These are phyloP conservation scores for Phlegmacium glaucopus DNA, from an alignment of 768 basidiomycete genomes.

Conservation along the genomic window DNA sequence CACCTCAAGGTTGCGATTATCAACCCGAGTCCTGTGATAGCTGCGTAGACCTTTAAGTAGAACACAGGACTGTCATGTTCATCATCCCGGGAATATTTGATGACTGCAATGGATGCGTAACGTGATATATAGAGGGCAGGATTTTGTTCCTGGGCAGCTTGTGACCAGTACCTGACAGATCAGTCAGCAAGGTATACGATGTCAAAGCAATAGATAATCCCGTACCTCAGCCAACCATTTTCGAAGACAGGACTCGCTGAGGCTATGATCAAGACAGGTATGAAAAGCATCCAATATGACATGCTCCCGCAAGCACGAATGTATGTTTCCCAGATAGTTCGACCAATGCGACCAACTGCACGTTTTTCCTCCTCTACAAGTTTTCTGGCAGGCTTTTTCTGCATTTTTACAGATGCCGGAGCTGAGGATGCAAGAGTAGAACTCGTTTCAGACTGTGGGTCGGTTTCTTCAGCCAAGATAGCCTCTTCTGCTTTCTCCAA, in stretches of 20 bases:
- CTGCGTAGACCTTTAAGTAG: constrained; percentile 73
- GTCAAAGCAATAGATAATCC: constrained; percentile 4
- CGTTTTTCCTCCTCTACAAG: constrained; percentile 82
- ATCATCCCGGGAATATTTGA: constrained; percentile 23
- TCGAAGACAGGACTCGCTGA: constrained; percentile 66
- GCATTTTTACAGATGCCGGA: constrained; percentile 23
- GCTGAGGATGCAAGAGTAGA: constrained; percentile 39
- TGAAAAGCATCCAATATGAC: constrained; percentile 60
- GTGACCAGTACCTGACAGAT: constrained; percentile 52
- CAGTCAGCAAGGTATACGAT: background rate
- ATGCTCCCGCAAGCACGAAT: constrained; percentile 38
- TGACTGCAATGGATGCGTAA: too few relatives aligned
- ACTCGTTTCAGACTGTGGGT: constrained; percentile 27
- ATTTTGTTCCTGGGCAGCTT: constrained; percentile 21
- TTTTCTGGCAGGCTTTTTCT: constrained; percentile 59
- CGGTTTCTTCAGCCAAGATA: constrained; percentile 42
- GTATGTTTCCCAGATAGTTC: constrained; percentile 57
- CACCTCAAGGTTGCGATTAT: constrained; percentile 57
- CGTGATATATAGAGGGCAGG: too few relatives aligned
- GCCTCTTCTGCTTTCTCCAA: constrained; percentile 40
- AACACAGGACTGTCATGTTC: constrained; percentile 45
- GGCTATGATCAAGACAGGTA: constrained; percentile 47
- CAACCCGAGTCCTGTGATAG: constrained; percentile 38
- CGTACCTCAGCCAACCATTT: constrained; percentile 65
- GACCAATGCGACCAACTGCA: constrained; percentile 67